Conservation (phyloP, 495 filamentous ascomycete species). For the Astrothelium macrocarpum region DNA sequence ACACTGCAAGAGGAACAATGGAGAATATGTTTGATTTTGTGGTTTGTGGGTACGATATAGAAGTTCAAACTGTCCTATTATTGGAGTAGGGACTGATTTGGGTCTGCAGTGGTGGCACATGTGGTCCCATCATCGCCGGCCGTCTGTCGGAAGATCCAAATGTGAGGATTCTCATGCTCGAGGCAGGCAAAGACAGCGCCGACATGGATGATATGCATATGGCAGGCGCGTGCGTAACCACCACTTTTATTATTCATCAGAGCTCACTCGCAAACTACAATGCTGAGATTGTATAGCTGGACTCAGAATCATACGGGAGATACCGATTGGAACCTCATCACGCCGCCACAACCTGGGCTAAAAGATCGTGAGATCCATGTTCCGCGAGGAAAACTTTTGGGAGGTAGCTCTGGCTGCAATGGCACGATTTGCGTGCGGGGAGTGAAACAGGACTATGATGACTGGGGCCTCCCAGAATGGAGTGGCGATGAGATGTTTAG, state of each 20-base stretch:
- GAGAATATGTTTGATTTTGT: slow-evolving; percentile 10
- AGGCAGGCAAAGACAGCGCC: slow-evolving; percentile 36
- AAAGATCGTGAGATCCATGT: slow-evolving; percentile 16
- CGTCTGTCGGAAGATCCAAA: slow-evolving; percentile 40
- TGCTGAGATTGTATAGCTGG: slow-evolving; percentile 9
- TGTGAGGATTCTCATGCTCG: slow-evolving; percentile 39
- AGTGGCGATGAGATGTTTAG: slow-evolving; percentile 45
- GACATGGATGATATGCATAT: slow-evolving; percentile 21
- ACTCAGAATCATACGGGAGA: slow-evolving; percentile 11
- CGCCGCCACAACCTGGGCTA: slow-evolving; percentile 13
- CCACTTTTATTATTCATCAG: slow-evolving; percentile 5
- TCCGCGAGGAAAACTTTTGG: slow-evolving; percentile 47
- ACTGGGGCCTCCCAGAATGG: slow-evolving; percentile 49
- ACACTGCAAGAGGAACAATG: background rate
- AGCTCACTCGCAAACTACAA: background rate
- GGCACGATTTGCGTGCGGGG: slow-evolving; percentile 55
- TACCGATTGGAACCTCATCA: slow-evolving; percentile 23
- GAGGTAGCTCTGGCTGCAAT: slow-evolving; percentile 51
- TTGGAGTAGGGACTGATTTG: slow-evolving; percentile 8
- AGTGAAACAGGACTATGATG: slow-evolving; percentile 50
- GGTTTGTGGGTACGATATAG: slow-evolving; percentile 11
- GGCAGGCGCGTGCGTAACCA: slow-evolving; percentile 16
- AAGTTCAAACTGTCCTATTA: background rate
- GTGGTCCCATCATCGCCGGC: slow-evolving; percentile 41
- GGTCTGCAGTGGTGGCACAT: slow-evolving; percentile 33